Conservation (phyloP, 495 filamentous ascomycete species). For the Mytilinidion resinicola region DNA sequence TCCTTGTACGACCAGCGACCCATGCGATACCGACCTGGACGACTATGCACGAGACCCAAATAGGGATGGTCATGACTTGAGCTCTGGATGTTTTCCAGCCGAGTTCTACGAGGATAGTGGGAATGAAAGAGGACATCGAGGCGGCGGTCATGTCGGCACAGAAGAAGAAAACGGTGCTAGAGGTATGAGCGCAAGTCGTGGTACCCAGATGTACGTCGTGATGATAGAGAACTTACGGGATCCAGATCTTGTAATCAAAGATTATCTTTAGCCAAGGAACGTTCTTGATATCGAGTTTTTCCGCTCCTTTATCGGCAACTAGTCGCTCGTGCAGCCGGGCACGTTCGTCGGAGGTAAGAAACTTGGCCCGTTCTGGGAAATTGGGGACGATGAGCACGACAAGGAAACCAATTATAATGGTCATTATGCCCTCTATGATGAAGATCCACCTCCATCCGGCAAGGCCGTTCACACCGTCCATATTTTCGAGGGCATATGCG, state of each 20-base stretch:
- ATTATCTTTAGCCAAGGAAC: constrained; percentile 23
- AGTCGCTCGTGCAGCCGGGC: constrained; percentile 15
- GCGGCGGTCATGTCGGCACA: constrained; percentile 26
- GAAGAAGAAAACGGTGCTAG: constrained; percentile 23
- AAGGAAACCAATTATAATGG: constrained; percentile 18
- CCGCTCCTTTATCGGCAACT: constrained; percentile 17
- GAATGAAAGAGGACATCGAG: constrained; percentile 24
- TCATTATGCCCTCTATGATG: constrained; percentile 25
- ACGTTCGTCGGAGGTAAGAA: constrained; percentile 11
- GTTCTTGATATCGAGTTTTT: constrained; percentile 14
- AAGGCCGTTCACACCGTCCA: constrained; percentile 21
- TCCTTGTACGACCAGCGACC: constrained; percentile 14
- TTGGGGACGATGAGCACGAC: constrained; percentile 20
- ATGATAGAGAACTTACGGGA: constrained; percentile 5
- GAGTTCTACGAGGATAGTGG: constrained; percentile 24
- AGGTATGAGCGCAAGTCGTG: not conserved
- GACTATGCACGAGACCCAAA: constrained; percentile 19
- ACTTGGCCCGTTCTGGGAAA: constrained; percentile 19
- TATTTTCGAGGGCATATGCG: constrained; percentile 17
- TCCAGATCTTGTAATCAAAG: constrained; percentile 21
- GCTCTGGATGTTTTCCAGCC: constrained; percentile 22
- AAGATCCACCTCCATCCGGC: constrained; percentile 29
- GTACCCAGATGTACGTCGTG: not conserved
- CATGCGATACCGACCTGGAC: constrained; percentile 13
- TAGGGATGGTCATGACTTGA: constrained; percentile 23